Evolutionary conservation across 2,329 filamentous ascomycete species (phyloP).

Genomic region (Fusarium sp.): DNA sequence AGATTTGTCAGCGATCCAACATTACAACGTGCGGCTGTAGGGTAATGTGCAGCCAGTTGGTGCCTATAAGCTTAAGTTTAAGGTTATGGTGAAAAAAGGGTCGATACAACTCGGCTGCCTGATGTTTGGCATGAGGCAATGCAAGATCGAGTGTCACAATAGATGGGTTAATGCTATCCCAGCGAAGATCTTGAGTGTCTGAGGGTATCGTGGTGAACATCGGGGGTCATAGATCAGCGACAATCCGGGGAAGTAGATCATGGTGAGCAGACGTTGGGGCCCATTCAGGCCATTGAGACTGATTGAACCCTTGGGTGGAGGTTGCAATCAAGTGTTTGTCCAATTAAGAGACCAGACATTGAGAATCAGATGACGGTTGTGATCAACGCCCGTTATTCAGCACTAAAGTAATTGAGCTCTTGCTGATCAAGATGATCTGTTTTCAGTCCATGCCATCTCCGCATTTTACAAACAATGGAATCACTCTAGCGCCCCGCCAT

Average conservation of each 20-base stretch:
- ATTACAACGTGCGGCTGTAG: background rate
- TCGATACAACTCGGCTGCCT: background rate
- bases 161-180: background rate
- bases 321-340: background rate
- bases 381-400: background rate
- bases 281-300: no score
- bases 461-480: background rate
- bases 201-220: background rate
- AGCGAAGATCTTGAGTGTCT: background rate
- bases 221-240: background rate
- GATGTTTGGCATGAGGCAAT: background rate
- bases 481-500: background rate
- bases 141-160: background rate
- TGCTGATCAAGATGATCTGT: background rate
- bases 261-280: background rate
- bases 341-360: background rate
- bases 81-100: background rate
- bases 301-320: background rate
- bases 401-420: background rate
- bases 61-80: constrained; percentile 25
- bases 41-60: background rate
- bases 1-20: no score
- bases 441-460: background rate
- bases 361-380: background rate
- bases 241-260: background rate